Conservation (phyloP, 441 rosid species). For the Mallotus japonicus region DNA sequence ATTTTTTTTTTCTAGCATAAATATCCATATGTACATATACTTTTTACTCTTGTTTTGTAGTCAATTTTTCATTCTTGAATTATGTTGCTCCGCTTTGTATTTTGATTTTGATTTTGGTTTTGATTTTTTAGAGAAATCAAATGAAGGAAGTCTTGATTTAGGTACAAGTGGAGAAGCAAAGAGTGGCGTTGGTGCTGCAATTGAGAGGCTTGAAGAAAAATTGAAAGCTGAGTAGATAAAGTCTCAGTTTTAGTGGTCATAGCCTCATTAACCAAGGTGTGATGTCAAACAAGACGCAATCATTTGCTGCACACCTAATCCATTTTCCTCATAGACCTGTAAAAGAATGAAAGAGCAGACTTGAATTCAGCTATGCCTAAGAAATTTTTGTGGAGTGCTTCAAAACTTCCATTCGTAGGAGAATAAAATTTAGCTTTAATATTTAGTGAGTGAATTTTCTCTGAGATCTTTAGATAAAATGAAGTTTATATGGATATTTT, state of each 20-base stretch:
- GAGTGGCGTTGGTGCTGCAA: constrained; percentile 75
- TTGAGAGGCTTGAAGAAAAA: constrained; percentile 71
- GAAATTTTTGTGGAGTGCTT: too few species aligned
- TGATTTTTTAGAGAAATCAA: too few species aligned
- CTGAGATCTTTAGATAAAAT: too few species aligned
- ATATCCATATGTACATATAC: background rate
- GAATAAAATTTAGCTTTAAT: too few species aligned
- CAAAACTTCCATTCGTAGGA: too few species aligned
- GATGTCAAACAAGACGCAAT: background rate
- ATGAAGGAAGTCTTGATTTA: too few species aligned
- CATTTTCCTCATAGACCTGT: background rate
- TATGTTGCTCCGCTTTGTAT: background rate
- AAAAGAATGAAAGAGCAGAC: background rate
- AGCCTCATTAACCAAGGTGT: background rate
- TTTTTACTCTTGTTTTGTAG: too few species aligned
- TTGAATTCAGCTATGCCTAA: too few species aligned
- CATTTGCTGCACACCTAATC: background rate
- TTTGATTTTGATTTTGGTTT: too few species aligned
- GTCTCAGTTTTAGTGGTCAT: background rate
- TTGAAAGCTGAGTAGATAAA: constrained; percentile 26
- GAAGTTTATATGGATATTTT: too few species aligned
- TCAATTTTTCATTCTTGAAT: constrained; percentile 2
- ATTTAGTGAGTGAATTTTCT: too few species aligned
- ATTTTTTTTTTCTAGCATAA: too few species aligned
- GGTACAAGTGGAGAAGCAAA: constrained; percentile 36